Base-by-base conservation (phyloP, 2,329 filamentous ascomycete genomes). In the Talaromyces sp. region DNA sequence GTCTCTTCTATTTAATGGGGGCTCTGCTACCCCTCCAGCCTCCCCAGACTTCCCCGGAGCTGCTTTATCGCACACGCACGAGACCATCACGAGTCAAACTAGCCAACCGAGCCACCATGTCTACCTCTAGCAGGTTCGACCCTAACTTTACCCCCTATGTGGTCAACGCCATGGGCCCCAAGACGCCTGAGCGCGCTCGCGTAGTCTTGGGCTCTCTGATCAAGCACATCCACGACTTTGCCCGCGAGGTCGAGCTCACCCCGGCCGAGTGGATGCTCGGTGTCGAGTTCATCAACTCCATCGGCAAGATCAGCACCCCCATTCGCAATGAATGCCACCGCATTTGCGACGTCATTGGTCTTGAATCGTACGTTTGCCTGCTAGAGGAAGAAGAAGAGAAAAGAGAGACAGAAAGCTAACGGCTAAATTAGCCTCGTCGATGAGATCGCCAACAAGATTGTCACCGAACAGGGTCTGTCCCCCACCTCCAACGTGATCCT, bases 401-500 rank as follows among this genome's bases (percentile, higher is more conserved):
- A 10, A 21, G 11, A 17, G 9, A 8, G 19, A 31, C 50, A 38
- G 21, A 14, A 1, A 27, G 17, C 49, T 53, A 57, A 11, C 54
- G 55, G 87, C 79, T 84, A 82, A 71, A 78, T 9, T 21, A 74
- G 73, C 8, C 83, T 89, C n/a, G 89, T 92, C 54, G 89, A 93
- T 71, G 89, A 93, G 72, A 92, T 93, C 69, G 88, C 88, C 64
- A 87, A 87, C 77, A 86, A 86, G 67, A 78, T 84, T 61, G 77
- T 86, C 70, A 84, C 85, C 65, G 84, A 89, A 61, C 81, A 82
- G 60, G 73, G 72, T n/a, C 80, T 84, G 63, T 79, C 82, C 62
- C 87, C 88, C 53, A 91, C 89, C n/a, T 89, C 87, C 3, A 89
- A 87, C 63, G 83, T 88, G 62, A 91, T 91, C 69, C 86, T 91